Conservation (phyloP, 768 basidiomycete genomes). For the Boletellus ananiceps region DNA sequence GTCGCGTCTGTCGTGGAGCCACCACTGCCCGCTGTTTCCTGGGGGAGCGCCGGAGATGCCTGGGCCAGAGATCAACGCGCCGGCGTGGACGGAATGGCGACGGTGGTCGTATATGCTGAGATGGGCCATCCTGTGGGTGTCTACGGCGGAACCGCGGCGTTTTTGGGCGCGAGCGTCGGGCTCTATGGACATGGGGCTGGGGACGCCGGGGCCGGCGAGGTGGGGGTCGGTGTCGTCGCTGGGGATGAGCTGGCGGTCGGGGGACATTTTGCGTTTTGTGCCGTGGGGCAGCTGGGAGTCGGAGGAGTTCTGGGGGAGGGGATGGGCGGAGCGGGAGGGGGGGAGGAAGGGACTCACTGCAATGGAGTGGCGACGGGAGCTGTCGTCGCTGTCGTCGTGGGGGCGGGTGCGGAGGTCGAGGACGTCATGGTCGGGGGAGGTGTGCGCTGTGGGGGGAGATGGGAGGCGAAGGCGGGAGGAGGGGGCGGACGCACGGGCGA, state of each 20-base stretch:
- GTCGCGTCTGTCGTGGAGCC: constrained; percentile 67
- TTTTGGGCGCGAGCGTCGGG: constrained; percentile 69
- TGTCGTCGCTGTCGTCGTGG: constrained; percentile 56
- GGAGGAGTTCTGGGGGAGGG: constrained; percentile 28
- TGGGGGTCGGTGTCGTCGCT: constrained; percentile 65
- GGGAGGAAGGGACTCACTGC: constrained; percentile 41
- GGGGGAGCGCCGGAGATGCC: constrained; percentile 21
- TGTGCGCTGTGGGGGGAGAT: no score
- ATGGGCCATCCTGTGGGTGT: constrained; percentile 70
- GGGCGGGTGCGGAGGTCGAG: constrained; percentile 25
- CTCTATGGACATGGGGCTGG: constrained; percentile 55
- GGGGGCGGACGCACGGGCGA: no score
- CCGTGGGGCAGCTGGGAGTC: constrained; percentile 50
- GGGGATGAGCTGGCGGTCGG: constrained; percentile 51
- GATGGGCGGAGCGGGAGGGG: neutral
- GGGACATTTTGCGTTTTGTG: constrained; percentile 80
- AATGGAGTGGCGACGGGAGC: constrained; percentile 69
- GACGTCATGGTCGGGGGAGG: no score
- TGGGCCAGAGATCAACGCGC: constrained; percentile 34
- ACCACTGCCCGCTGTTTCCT: constrained; percentile 42
- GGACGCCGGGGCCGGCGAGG: constrained; percentile 63
- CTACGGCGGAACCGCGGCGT: constrained; percentile 78
- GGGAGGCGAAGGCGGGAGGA: no score
- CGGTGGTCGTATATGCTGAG: constrained; percentile 70
- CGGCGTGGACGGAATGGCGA: constrained; percentile 69